Evolutionary conservation across 768 basidiomycete genomes (phyloP).

Genomic region (Lactifluus pinguis): DNA sequence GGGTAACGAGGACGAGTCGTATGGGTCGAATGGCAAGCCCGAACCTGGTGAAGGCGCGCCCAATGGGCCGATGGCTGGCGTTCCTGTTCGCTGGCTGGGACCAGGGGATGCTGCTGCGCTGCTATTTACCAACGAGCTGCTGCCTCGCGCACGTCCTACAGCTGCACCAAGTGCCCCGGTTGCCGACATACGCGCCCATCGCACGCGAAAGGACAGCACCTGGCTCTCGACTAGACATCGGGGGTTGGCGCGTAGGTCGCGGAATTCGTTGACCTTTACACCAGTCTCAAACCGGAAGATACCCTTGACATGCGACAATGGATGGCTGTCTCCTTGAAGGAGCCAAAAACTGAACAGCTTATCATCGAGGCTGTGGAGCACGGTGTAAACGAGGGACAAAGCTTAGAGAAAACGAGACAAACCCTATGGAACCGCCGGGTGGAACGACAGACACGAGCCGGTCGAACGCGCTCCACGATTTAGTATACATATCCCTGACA

Average conservation of each 20-base stretch:
- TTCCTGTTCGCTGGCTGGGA: slow-evolving; percentile 17
- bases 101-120: slow-evolving; percentile 15
- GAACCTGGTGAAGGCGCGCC: slow-evolving; percentile 10
- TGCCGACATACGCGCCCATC: slow-evolving; percentile 66
- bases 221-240: slow-evolving; percentile 80
- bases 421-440: slow-evolving; percentile 88
- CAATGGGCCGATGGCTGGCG: slow-evolving; percentile 3
- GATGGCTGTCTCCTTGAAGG: slow-evolving; percentile 68
- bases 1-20: slow-evolving; percentile 60
- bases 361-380: slow-evolving; percentile 66
- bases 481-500: slow-evolving; percentile 86
- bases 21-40: slow-evolving; percentile 63
- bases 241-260: slow-evolving; percentile 82
- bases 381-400: background rate
- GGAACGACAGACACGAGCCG: slow-evolving; percentile 82
- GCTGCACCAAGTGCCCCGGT: slow-evolving; percentile 54
- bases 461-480: slow-evolving; percentile 89
- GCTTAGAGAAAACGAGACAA: slow-evolving; percentile 23
- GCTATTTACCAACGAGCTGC: slow-evolving; percentile 23
- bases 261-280: slow-evolving; percentile 80
- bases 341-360: slow-evolving; percentile 89
- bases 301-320: slow-evolving; percentile 72
- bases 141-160: slow-evolving; percentile 25
- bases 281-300: slow-evolving; percentile 85
- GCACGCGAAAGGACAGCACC: slow-evolving; percentile 70